Base-by-base conservation (phyloP, 768 basidiomycete species). In the Albatrellus ellisii region DNA sequence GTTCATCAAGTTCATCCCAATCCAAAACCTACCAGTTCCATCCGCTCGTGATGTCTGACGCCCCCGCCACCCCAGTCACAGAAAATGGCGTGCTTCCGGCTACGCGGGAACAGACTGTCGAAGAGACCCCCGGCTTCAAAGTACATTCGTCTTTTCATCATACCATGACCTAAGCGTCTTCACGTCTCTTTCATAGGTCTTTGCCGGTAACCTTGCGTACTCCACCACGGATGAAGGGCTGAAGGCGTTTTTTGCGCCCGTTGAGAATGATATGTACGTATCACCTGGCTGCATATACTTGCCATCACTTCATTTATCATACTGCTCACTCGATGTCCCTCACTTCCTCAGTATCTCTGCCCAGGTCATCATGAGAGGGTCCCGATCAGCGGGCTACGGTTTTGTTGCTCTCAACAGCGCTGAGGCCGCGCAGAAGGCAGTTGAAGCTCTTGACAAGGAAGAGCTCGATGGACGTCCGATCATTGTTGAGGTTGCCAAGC, bases 141-240 rank as follows among this genome's bases (percentile, higher is more conserved):
- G 85, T 84, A n/a, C 54, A 37, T 38, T 59, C 44, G 27, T 55
- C 39, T 56, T 48, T 42, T 48, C 51, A 48, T 52, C 46, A 41
- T 39, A 26, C 36, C 46, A 36, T 28, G 24, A 14, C 46, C 24
- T 14, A 24, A 31, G 27, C 41, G 41, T 46, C 46, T 39, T 41
- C 39, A 36, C 39, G 39, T n/a, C 22, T 27, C 12, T 39, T 38
- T 20, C 37, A 17, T 54, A 91, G 88, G 85, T 90, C 69, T 92
- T 92, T 63, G 86, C 80, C 59, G 90, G 90, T 55, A 94, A 94
- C 68, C 88, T 94, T 71, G 77, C 87, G 69, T 94, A 91, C 66
- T 70, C 78, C 59, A 89, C 86, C 53, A 87, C 83, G 71, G 86
- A 89, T 72, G 83, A 88, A 66, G 85, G 85, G 77, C 81, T 94